phyloP scores from a whole-genome alignment of 768 basidiomycete genomes.

The Trametes punicea region DNA sequence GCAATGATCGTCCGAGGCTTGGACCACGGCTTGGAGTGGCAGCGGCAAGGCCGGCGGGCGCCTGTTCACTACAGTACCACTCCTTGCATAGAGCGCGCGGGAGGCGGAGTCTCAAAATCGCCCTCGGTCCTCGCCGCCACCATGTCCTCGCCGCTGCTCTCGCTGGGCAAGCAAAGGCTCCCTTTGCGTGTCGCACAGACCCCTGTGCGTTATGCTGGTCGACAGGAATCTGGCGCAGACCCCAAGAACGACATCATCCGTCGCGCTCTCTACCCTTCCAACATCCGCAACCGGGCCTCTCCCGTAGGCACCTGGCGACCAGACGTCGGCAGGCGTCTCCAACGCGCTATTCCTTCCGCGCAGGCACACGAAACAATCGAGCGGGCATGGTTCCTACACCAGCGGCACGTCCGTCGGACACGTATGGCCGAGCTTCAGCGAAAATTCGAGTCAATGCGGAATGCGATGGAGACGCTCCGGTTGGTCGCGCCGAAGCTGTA shows the following conservation, averaged over 20 bases:
- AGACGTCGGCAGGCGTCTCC: conserved; percentile 71
- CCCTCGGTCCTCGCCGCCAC: conserved; percentile 19
- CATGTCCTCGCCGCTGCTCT: conserved; percentile 43
- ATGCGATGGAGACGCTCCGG: conserved; percentile 81
- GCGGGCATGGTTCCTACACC: conserved; percentile 83
- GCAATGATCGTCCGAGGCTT: too few relatives aligned
- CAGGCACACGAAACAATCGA: conserved; percentile 93
- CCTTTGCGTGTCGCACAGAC: conserved; percentile 34
- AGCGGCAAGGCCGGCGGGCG: too few relatives aligned
- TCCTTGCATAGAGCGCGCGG: background rate
- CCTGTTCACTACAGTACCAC: too few relatives aligned
- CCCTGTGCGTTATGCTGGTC: conserved; percentile 38
- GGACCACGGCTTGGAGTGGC: too few relatives aligned
- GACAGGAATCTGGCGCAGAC: conserved; percentile 45
- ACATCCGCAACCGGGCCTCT: conserved; percentile 63
- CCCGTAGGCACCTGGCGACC: conserved; percentile 85
- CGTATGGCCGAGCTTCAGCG: conserved; percentile 65
- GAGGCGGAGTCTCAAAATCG: conserved; percentile 10
- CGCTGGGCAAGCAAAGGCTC: conserved; percentile 31
- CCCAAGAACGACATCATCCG: conserved; percentile 72
- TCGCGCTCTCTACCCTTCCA: conserved; percentile 75
- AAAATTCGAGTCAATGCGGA: conserved; percentile 79
- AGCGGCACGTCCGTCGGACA: conserved; percentile 67
- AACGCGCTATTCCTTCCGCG: conserved; percentile 79
- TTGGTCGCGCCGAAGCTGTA: conserved; percentile 54